Evolutionary conservation across 345 rosid species (phyloP).

Genomic region (Pistacia integerrima): DNA sequence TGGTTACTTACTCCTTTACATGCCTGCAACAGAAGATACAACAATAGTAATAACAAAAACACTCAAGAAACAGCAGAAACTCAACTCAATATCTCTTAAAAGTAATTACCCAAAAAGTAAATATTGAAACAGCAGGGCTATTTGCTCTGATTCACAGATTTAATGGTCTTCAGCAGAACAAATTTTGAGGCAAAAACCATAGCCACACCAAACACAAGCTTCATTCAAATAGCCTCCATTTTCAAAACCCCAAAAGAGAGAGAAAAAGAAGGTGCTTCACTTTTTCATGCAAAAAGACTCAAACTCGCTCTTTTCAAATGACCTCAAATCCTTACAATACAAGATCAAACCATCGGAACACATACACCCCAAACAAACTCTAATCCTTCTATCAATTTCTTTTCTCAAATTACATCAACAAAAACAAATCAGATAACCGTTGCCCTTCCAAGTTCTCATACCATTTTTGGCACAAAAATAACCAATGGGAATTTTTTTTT

Average conservation of each 20-base stretch:
- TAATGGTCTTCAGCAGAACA: background rate
- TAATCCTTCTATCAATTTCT: background rate
- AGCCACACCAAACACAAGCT: background rate
- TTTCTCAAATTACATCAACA: background rate
- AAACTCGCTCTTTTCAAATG: background rate
- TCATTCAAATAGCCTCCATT: background rate
- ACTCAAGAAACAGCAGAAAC: background rate
- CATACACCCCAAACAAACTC: background rate
- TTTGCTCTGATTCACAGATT: background rate
- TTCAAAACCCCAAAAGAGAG: background rate
- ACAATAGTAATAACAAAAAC: background rate
- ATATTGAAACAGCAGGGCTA: background rate
- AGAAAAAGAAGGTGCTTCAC: background rate
- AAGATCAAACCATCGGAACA: constrained; percentile 4
- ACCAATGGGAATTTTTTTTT: background rate
- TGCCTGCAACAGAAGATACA: constrained; percentile 24
- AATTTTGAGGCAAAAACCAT: background rate
- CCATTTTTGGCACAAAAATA: background rate
- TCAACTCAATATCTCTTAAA: background rate
- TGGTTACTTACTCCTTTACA: constrained; percentile 30
- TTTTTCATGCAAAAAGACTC: background rate
- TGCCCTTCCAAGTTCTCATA: background rate
- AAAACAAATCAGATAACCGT: background rate
- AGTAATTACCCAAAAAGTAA: background rate
- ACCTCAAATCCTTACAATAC: background rate